phyloP scores from a whole-genome alignment of 1,284 basidiomycete species.

The Austropuccinia psidii region DNA sequence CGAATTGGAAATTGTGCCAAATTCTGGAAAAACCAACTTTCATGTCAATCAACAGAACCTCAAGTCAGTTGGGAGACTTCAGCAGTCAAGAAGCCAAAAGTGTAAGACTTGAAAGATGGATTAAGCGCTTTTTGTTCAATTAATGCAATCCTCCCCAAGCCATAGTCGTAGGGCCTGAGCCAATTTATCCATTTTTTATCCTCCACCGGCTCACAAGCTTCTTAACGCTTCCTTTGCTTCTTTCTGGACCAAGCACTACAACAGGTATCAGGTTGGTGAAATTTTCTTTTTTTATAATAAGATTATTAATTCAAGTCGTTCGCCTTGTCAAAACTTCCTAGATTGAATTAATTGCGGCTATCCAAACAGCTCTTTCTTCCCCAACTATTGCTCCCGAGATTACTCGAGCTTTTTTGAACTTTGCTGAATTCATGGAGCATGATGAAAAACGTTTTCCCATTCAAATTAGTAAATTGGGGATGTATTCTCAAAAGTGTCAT shows the following conservation, averaged over 20 bases:
- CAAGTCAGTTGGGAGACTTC: slow-evolving; percentile 92
- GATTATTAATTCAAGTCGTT: too few species aligned
- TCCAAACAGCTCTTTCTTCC: slow-evolving; percentile 78
- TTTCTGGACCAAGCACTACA: slow-evolving; percentile 93
- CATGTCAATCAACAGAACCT: slow-evolving; percentile 95
- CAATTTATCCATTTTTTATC: slow-evolving; percentile 83
- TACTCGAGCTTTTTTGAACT: slow-evolving; percentile 83
- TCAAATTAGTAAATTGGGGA: slow-evolving; percentile 82
- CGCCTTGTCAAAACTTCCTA: slow-evolving; percentile 47
- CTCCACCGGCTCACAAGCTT: slow-evolving; percentile 81
- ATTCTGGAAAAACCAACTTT: slow-evolving; percentile 74
- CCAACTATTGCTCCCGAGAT: slow-evolving; percentile 74
- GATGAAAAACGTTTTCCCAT: slow-evolving; percentile 95
- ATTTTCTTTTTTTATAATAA: too few species aligned
- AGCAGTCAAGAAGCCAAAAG: slow-evolving; percentile 54
- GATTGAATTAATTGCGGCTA: slow-evolving; percentile 86
- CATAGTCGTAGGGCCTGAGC: slow-evolving; percentile 93
- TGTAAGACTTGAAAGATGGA: slow-evolving; percentile 93
- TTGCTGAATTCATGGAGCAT: slow-evolving; percentile 99
- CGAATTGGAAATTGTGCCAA: slow-evolving; percentile 49
- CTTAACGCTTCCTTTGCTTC: slow-evolving; percentile 99
- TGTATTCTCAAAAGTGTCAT: slow-evolving; percentile 81
- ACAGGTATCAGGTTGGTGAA: slow-evolving; percentile 78
- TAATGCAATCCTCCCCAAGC: slow-evolving; percentile 96
- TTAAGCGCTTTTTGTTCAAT: slow-evolving; percentile 85